These are phyloP conservation scores for Leucogyrophana mollusca DNA, from an alignment of 768 basidiomycete genomes.

Conservation along the genomic window DNA sequence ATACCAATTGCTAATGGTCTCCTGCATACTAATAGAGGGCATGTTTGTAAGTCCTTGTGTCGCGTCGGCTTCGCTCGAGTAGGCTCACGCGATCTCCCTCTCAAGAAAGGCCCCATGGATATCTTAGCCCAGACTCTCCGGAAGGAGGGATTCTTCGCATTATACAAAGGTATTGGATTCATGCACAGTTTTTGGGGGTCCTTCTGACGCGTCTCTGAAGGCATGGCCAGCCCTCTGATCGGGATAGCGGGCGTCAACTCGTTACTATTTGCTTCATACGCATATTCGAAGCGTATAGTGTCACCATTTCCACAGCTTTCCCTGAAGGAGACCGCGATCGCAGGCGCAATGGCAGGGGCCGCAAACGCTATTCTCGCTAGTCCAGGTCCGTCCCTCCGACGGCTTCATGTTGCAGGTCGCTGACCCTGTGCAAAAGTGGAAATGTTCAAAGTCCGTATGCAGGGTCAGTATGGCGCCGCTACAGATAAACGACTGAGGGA, in stretches of 20 bases:
- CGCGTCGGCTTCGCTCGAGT: neutral
- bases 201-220: conserved; percentile 36
- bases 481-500: conserved; percentile 75
- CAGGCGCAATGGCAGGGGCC: conserved; percentile 92
- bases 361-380: conserved; percentile 88
- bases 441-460: conserved; percentile 99
- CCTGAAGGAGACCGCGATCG: conserved; percentile 74
- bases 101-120: conserved; percentile 90
- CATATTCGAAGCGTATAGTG: conserved; percentile 74
- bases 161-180: conserved; percentile 79
- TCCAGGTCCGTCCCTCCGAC: conserved; percentile 55
- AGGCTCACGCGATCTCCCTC: neutral
- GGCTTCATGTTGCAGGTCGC: neutral
- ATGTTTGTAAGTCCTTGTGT: conserved; percentile 74
- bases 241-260: conserved; percentile 97
- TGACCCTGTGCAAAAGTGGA: conserved; percentile 57
- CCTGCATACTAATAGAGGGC: conserved; percentile 56
- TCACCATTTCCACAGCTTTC: conserved; percentile 88
- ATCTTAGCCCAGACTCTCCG: conserved; percentile 78
- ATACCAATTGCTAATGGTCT: conserved; percentile 2
- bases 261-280: conserved; percentile 89
- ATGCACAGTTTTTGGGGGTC: neutral
- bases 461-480: conserved; percentile 85
- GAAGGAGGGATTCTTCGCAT: conserved; percentile 87
- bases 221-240: conserved; percentile 87